A percentile compares a stretch with the other conserved stretches of the same genome.
Evolutionary conservation across 2,329 filamentous ascomycete species (phyloP).

Genomic region (Neonectria punicea): DNA sequence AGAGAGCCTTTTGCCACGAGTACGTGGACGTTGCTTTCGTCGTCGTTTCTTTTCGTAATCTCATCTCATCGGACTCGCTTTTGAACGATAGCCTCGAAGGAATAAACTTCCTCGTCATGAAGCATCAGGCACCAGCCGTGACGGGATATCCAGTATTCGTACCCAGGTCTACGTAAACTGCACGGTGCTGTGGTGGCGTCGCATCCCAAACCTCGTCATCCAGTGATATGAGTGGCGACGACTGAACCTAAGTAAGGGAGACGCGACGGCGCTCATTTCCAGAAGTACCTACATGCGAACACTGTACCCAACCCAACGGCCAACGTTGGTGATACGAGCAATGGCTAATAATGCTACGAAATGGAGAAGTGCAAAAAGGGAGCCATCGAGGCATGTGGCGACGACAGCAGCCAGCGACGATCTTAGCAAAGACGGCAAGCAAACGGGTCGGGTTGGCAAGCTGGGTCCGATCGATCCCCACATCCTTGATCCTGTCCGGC

Average conservation of each 20-base stretch:
- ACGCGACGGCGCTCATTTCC: background rate
- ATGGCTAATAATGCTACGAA: slow-evolving; percentile 15
- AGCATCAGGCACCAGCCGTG: slow-evolving; percentile 1
- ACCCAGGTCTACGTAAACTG: slow-evolving; percentile 14
- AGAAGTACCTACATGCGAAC: background rate
- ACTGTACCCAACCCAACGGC: background rate
- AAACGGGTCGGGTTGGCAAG: slow-evolving; percentile 6
- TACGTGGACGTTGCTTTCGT: background rate
- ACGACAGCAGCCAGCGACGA: slow-evolving; percentile 1
- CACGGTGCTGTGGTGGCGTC: slow-evolving; percentile 10
- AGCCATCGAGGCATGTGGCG: slow-evolving; percentile 9
- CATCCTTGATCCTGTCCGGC: background rate
- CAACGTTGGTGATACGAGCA: background rate
- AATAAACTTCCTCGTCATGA: background rate
- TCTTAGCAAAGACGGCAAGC: slow-evolving; percentile 12
- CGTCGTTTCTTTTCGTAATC: background rate
- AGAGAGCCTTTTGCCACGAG: slow-evolving; percentile 4
- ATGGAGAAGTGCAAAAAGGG: slow-evolving; percentile 2
- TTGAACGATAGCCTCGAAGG: background rate
- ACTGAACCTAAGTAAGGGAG: background rate
- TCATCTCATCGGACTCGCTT: background rate
- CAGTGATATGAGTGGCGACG: slow-evolving; percentile 5
- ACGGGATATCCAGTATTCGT: background rate
- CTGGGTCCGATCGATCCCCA: slow-evolving; percentile 13
- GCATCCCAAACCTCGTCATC: slow-evolving; percentile 17